Percentiles rank a stretch among this genome's conserved stretches.
phyloP scores from a whole-genome alignment of 2,329 filamentous ascomycete species.

The Hysterium pulicare region DNA sequence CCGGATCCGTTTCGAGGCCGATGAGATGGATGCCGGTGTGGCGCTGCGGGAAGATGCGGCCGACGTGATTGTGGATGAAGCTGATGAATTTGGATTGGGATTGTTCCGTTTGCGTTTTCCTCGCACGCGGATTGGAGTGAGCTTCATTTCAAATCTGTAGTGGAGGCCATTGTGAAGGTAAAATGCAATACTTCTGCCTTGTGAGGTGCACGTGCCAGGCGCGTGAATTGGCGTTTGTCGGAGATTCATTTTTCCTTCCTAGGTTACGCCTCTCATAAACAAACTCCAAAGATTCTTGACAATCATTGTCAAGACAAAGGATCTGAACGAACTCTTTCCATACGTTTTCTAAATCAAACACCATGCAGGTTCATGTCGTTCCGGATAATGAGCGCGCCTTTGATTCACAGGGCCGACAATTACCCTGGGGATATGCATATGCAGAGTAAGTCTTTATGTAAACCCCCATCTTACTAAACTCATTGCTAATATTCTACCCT shows the following conservation, averaged over 20 bases:
- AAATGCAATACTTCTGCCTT: no score
- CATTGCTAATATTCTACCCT: constrained; percentile 15
- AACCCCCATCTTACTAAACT: constrained; percentile 1
- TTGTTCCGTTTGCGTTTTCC: constrained; percentile 22
- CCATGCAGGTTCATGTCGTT: constrained; percentile 64
- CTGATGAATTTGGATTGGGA: background rate
- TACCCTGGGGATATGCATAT: constrained; percentile 62
- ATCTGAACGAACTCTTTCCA: no score
- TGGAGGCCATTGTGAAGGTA: no score
- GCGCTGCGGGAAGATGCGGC: constrained; percentile 2
- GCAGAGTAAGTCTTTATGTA: constrained; percentile 51
- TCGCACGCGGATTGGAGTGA: constrained; percentile 32
- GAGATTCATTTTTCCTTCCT: constrained; percentile 2
- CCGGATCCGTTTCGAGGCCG: constrained; percentile 7
- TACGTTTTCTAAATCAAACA: constrained; percentile 8
- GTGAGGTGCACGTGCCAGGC: background rate
- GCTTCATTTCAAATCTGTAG: constrained; percentile 25
- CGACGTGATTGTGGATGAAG: constrained; percentile 5
- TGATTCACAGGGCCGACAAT: constrained; percentile 55
- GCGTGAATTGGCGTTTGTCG: background rate
- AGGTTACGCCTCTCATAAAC: background rate
- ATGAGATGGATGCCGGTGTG: constrained; percentile 6
- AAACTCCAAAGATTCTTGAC: no score
- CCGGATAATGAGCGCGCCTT: constrained; percentile 60
- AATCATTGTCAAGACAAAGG: no score